Evolutionary conservation across 2,329 filamentous ascomycete genomes (phyloP).

Genomic region (Pseudofabraea citricarpa): DNA sequence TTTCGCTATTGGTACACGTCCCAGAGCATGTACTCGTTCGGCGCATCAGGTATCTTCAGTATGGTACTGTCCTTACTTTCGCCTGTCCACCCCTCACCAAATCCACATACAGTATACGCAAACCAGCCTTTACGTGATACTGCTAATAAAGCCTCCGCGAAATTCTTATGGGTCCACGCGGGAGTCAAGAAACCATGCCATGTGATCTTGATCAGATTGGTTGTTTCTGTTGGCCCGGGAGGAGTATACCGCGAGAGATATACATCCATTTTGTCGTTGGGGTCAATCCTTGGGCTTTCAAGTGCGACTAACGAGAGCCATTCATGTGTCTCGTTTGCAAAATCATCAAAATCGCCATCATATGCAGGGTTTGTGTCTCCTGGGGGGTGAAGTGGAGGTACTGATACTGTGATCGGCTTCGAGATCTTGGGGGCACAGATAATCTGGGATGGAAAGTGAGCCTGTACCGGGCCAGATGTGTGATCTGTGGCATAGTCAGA

Average conservation of each 20-base stretch:
- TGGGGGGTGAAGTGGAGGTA: slow-evolving; percentile 24
- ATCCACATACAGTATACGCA: slow-evolving; percentile 46
- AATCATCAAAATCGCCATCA: slow-evolving; percentile 54
- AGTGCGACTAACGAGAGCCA: slow-evolving; percentile 68
- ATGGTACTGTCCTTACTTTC: slow-evolving; percentile 47
- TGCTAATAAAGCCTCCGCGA: slow-evolving; percentile 41
- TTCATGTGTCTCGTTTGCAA: slow-evolving; percentile 62
- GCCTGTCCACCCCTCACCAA: slow-evolving; percentile 40
- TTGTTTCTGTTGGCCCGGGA: slow-evolving; percentile 31
- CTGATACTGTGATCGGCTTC: slow-evolving; percentile 22
- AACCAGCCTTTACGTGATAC: slow-evolving; percentile 48
- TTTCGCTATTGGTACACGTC: slow-evolving; percentile 35
- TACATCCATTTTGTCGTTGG: slow-evolving; percentile 56
- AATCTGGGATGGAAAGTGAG: slow-evolving; percentile 39
- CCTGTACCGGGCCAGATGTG: slow-evolving; percentile 43
- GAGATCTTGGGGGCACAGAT: slow-evolving; percentile 28
- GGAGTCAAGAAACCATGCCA: slow-evolving; percentile 56
- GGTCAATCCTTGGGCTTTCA: slow-evolving; percentile 56
- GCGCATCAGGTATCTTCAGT: slow-evolving; percentile 43
- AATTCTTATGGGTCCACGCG: slow-evolving; percentile 43
- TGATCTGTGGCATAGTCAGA: slow-evolving; percentile 34
- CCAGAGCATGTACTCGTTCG: slow-evolving; percentile 56
- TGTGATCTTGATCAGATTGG: slow-evolving; percentile 43
- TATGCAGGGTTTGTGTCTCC: slow-evolving; percentile 29
- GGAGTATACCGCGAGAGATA: slow-evolving; percentile 65